Base-by-base conservation (phyloP, 2,329 filamentous ascomycete species). In the Sclerotinia sclerotiorum region DNA sequence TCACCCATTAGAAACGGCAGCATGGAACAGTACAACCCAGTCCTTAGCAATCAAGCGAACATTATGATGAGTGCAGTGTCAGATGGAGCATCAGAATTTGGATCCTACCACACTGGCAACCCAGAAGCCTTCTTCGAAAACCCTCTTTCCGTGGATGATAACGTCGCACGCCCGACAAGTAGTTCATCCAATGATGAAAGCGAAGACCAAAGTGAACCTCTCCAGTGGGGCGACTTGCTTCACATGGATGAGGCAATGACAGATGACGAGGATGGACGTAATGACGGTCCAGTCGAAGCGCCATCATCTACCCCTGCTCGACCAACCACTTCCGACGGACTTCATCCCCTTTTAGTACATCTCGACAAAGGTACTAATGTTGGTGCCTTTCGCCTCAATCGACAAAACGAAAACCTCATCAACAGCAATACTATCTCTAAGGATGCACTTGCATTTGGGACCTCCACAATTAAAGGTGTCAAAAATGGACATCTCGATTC, bases 71-170 rank as follows among this genome's bases (percentile, higher is more conserved):
- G 89, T 61, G 76, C 76, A 8, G 81, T 87, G 78, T 84, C 85
- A 72, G 69, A 56, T 49, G 44, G 27, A n/a, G 46, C 42, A 19
- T 54, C 39, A 2, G 49, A 73, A 7, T 72, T 69, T 67, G 69
- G 69, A 49, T 51, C 55, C 17, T 87, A 86, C 6, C 88, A 91
- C n/a, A 83, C 92, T 75, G 90, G 90, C 0, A 89, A 90, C 2
- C 84, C 88, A 0, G 90, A 93, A 78, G 90, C 90, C 10, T 93
- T 93, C 78, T 93, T 91, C 74, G 87, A 89, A 66, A 83, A 84
- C 15, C 84, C 80, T 67, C 80, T 85, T n/a, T 82, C 79, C 0
- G 81, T 81, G 58, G 81, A 79, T 19, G 82, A 85, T 32, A 86
- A 87, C 21, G 84, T 85, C 27, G 88, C 90, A 60, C 88, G 90